phyloP scores from a whole-genome alignment of 139 green algal species.

The Chlorella sp. region DNA sequence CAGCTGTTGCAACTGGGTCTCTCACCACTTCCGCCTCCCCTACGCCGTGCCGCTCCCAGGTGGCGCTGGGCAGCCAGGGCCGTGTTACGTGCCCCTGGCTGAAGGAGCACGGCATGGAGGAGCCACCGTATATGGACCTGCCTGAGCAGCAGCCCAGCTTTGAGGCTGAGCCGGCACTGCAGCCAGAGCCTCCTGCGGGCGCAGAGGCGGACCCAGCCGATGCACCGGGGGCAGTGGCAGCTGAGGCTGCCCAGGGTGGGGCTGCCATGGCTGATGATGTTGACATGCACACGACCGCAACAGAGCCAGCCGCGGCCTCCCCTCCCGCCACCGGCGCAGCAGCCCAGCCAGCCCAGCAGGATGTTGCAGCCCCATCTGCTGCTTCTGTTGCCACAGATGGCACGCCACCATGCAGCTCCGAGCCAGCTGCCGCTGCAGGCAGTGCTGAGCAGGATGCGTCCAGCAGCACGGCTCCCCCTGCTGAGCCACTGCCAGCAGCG shows the following conservation, averaged over 20 bases:
- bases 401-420: not conserved
- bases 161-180: not conserved
- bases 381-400: not conserved
- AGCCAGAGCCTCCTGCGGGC: too few relatives aligned
- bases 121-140: constrained; percentile 1
- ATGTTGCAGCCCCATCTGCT: constrained; percentile 25
- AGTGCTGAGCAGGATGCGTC: not conserved
- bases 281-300: not conserved
- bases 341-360: not conserved
- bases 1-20: not conserved
- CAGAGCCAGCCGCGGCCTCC: not conserved
- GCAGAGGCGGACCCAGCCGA: not conserved
- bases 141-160: not conserved
- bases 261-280: not conserved
- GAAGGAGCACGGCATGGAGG: not conserved
- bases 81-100: constrained; percentile 1
- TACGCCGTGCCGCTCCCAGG: not conserved
- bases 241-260: not conserved
- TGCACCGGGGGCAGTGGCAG: not conserved
- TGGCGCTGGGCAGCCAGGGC: constrained; percentile 13
- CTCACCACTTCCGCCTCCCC: not conserved
- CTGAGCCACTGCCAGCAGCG: not conserved
- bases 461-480: not conserved
- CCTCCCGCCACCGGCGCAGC: not conserved
- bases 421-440: not conserved